Evolutionary conservation across 2,329 filamentous ascomycete species (phyloP), one percentile per base, ranked within the genome.

Genomic region (Fusarium drepaniforme): DNA sequence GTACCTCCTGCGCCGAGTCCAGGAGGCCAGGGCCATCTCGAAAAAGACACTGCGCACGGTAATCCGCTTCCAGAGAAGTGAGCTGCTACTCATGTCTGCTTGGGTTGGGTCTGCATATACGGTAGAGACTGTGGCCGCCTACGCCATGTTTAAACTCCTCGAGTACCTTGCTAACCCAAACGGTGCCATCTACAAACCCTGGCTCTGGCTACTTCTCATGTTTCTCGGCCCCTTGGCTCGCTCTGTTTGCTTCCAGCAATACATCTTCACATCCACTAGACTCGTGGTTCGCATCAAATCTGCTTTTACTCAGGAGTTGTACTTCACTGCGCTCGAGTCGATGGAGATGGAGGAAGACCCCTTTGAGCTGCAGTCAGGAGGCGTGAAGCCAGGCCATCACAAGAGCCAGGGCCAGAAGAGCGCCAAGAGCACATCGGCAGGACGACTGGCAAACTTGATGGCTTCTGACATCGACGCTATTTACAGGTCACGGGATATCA

Each of bases 301-400:
- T 33, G 88, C 86, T 33, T 83, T 91, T 67, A 90, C 88, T 0
- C 89, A 90, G 73, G 89, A 91, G 77, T 83, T 91, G 12, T 91
- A 91, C 73, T 86, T 86, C 71, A 87, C 85, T 53, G 88, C 89
- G 4, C 84, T 90, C 75, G 83, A 82, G 11, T 90, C 88, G 1
- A 89, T 89, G 86, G 88, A 89, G 68, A 81, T 90, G 49, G 87
- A 90, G 58, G 87, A 90, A n/a, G 88, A 90, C 62, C 83, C 85
- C 1, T 87, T 88, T 69, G 80, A 82, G 61, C 30, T 78, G 66
- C 74, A 80, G 28, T 60, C 70, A n/a, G 57, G 58, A 33, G 62
- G 53, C 30, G 67, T 53, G 33, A 81, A 82, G 13, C 74, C 80
- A 69, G 77, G 23, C 76, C 78, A 18, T 73, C 75, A 40, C 69